These are phyloP conservation scores for Osmanthus fragrans DNA, from an alignment of 257 asterid genomes.

Conservation along the genomic window DNA sequence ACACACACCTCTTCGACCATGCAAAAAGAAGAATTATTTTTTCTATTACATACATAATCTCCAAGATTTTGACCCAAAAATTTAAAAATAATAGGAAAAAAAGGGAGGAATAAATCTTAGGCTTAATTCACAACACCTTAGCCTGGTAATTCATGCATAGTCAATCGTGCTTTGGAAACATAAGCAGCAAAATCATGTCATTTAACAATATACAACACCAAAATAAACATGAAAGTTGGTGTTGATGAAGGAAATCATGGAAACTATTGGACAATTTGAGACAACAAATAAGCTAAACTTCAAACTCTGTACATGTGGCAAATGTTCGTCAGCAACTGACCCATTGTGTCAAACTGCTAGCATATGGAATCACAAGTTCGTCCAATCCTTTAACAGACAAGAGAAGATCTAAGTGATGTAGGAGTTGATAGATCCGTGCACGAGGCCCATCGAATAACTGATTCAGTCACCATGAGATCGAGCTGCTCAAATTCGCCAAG, in stretches of 20 bases:
- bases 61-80: too few species aligned
- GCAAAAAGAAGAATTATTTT: too few species aligned
- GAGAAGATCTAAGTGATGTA: conserved; percentile 69
- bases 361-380: background rate
- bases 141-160: too few species aligned
- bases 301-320: conserved; percentile 23
- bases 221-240: background rate
- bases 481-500: conserved; percentile 64
- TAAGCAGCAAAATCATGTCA: background rate
- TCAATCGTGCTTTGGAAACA: background rate
- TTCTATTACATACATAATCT: too few species aligned
- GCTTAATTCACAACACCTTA: too few species aligned
- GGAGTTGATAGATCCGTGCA: conserved; percentile 69
- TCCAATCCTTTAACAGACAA: conserved; percentile 49
- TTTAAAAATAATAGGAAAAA: too few species aligned
- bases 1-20: too few species aligned
- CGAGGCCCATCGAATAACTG: conserved; percentile 84
- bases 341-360: conserved; percentile 7
- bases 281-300: background rate
- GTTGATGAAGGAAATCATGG: background rate
- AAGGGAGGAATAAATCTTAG: too few species aligned
- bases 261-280: background rate
- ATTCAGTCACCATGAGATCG: conserved; percentile 58
- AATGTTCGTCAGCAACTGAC: background rate
- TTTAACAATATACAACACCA: background rate